Conservation (phyloP, 2,329 filamentous ascomycete genomes). For the Fusarium transvaalense region DNA sequence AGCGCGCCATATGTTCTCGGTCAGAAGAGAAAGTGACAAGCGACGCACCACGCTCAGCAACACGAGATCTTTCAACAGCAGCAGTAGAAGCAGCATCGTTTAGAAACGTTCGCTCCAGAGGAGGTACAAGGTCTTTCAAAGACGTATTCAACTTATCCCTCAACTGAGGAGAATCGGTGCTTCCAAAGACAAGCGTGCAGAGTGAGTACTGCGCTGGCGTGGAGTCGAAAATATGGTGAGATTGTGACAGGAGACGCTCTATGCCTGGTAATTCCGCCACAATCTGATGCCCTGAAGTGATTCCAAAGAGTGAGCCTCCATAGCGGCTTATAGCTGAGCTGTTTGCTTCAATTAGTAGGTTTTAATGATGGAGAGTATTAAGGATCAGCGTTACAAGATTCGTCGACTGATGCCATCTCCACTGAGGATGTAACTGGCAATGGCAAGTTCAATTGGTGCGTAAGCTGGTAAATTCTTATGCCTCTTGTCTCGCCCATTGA, state of each 20-base stretch:
- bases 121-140: conserved; percentile 19
- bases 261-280: conserved; percentile 31
- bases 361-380: no score
- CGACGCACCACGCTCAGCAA: conserved; percentile 26
- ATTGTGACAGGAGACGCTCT: conserved; percentile 33
- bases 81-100: conserved; percentile 40
- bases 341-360: background rate
- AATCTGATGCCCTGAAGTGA: conserved; percentile 38
- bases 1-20: conserved; percentile 22
- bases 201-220: conserved; percentile 30
- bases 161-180: conserved; percentile 8
- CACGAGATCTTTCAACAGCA: conserved; percentile 26
- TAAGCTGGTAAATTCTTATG: conserved; percentile 14
- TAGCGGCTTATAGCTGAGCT: conserved; percentile 26
- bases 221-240: conserved; percentile 24
- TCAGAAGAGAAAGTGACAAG: conserved; percentile 34
- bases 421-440: conserved; percentile 25
- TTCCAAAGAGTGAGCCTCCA: conserved; percentile 38
- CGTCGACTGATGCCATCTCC: conserved; percentile 25
- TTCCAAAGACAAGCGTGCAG: conserved; percentile 34
- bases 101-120: conserved; percentile 37
- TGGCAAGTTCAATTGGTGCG: conserved; percentile 27
- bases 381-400: conserved; percentile 18
- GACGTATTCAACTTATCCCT: conserved; percentile 18
- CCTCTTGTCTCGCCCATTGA: background rate